Evolutionary conservation across 163 green algal genomes (phyloP).

Genomic region (Trebouxia gelatinosa): DNA sequence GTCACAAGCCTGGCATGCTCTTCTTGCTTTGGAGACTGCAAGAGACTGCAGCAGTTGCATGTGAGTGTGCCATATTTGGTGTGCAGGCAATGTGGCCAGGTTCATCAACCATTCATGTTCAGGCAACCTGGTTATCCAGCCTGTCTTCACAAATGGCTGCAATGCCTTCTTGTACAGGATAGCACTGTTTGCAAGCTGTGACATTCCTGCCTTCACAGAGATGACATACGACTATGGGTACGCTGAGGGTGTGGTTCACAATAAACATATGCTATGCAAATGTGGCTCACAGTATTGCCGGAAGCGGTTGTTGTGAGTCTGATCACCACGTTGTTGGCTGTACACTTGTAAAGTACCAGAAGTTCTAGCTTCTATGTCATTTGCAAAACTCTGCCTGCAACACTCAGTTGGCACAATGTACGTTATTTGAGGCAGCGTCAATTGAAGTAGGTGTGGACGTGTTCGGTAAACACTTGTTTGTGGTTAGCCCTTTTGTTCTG

Average conservation of each 20-base stretch:
- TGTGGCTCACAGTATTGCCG: constrained; percentile 43
- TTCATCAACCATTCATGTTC: constrained; percentile 70
- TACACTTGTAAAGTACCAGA: too few relatives aligned
- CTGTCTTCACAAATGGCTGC: constrained; percentile 39
- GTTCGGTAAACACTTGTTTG: too few relatives aligned
- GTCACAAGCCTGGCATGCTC: too few relatives aligned
- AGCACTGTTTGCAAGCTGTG: constrained; percentile 36
- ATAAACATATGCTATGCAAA: constrained; percentile 41
- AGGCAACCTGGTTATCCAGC: constrained; percentile 59
- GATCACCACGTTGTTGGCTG: too few relatives aligned
- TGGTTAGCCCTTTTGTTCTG: too few relatives aligned
- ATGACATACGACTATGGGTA: constrained; percentile 55
- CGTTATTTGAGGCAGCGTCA: too few relatives aligned
- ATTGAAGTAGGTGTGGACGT: too few relatives aligned
- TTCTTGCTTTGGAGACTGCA: not conserved
- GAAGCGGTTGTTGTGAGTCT: constrained; percentile 22
- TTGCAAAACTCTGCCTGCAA: too few relatives aligned
- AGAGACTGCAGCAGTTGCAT: not conserved
- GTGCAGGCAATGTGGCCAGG: constrained; percentile 52
- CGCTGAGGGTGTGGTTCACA: constrained; percentile 20
- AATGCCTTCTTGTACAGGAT: constrained; percentile 51
- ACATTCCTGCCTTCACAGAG: constrained; percentile 44
- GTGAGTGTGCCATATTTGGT: too few relatives aligned
- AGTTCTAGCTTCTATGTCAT: too few relatives aligned
- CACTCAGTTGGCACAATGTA: too few relatives aligned